Evolutionary conservation across 2,329 filamentous ascomycete genomes (phyloP), one percentile per base, ranked within the genome.

Genomic region (Epichloe uncinata): DNA sequence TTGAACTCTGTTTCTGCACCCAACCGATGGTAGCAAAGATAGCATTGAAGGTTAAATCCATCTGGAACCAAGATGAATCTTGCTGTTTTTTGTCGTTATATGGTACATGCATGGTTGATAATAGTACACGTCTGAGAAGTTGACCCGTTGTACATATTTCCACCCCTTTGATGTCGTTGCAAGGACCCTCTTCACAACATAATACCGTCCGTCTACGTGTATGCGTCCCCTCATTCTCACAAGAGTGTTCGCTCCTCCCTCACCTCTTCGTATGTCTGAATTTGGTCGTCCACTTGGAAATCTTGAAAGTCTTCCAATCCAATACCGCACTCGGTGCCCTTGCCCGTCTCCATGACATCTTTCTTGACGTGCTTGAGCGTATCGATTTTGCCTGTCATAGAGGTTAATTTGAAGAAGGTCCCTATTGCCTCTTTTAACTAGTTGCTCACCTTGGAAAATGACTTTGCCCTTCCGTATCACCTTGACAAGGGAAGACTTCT

Each of bases 351-450:
- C 43, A 73, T 72, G 33, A 93, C 86, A 56, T 96, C 87, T 65
- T 94, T 94, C 75, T 97, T 96, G 65, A 85, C 81, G 60, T 94
- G 86, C 70, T 93, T 96, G 52, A 98, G 79, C 1, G 87, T 87
- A 16, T 80, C 76, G 42, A 97, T 78, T 47, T 75, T 76, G 56
- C 90, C 91, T 95, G 52, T 30, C 22, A 50, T 33, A 0, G 40
- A 41, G 3, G 13, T 42, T 20, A 49, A 50, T 50, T 16, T 8
- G n/a, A 9, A 4, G 2, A 11, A 7, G 6, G 22, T 7, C 7
- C 22, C 2, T 26, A 2, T 7, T 26, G 22, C 22, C 16, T 30
- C 26, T 9, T 9, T 5, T 1, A 5, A 22, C 12, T n/a, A 13
- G 30, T 12, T 15, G 1, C 85, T 70, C 73, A 94, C 91, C 91